These are phyloP conservation scores for Erodium maritimum DNA, from an alignment of 345 rosid species.

Conservation along the genomic window DNA sequence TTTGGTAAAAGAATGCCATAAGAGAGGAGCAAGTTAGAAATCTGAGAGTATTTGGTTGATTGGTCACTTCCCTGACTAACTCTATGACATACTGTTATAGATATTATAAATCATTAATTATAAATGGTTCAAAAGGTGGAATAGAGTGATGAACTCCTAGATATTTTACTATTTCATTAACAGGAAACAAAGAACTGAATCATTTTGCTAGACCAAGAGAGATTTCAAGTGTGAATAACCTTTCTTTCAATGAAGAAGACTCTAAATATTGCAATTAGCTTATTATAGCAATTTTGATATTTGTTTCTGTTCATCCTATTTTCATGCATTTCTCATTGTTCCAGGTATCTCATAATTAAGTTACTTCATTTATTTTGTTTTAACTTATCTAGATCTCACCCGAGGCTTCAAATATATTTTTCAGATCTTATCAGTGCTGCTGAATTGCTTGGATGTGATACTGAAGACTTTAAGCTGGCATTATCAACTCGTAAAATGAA, in stretches of 20 bases:
- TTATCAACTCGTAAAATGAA: slow-evolving; percentile 87
- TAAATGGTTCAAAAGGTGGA: not conserved
- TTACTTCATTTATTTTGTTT: not conserved
- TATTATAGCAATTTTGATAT: not conserved
- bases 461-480: slow-evolving; percentile 55
- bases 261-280: not conserved
- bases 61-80: not conserved
- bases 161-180: no score
- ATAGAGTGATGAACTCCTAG: not conserved
- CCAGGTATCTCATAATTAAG: not conserved
- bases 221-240: not conserved
- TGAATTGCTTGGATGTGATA: slow-evolving; percentile 66
- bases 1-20: not conserved
- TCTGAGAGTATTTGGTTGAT: not conserved
- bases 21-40: not conserved
- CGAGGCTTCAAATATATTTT: slow-evolving; percentile 4
- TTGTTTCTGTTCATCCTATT: not conserved
- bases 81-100: not conserved
- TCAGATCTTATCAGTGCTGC: slow-evolving; percentile 71
- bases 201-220: not conserved
- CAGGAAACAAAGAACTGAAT: not conserved
- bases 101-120: not conserved
- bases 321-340: not conserved
- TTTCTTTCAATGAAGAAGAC: not conserved
- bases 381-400: not conserved